Base-by-base conservation (phyloP, 306 rosid species). In the Trichosanthes truncata region DNA sequence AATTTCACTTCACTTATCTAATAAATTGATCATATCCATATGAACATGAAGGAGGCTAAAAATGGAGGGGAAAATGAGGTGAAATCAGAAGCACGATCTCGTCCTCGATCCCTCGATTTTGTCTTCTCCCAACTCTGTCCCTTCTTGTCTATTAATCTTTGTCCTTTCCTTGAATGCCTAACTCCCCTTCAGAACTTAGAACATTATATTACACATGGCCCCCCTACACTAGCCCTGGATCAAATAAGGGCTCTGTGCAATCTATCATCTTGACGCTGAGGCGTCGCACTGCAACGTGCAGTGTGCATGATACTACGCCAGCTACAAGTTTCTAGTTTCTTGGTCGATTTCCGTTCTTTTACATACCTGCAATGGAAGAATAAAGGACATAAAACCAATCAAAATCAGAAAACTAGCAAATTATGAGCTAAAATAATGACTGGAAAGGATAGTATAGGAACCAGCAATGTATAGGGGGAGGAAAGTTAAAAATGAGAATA, bases 171-270 rank as follows among this genome's bases (percentile, higher is more conserved):
- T 26, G 60, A 68, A 40, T 40, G 52, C 75, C 52, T 20, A 67
- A 68, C 33, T 40, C 31, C 55, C 36, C 76, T 69, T 43, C 76
- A 69, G 76, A 69, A 23, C 76, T 6, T 69, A 12, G 17, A 43
- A 23, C 53, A 69, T 69, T 69, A 41, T 41, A 41, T 43, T 69
- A 69, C 76, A 69, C 31, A 69, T 43, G 76, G 74, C 74, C 38
- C 18, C 29, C 26, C 73, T 66, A 35, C 73, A 66, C 49, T 36
- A 6, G 29, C 74, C 49, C 73, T 20, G 3, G 3, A 33, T 38
- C 51, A 43, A 69, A 69, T 21, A 14, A 69, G 76, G 76, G 35
- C 76, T 10, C 35, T 23, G 52, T 67, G 31, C 74, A 67, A 67
- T 40, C 51, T 21, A 41, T 21, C 53, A 23, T n/a, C 76, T 69